Evolutionary conservation across 768 basidiomycete genomes (phyloP).

Genomic region (Holtermanniella nyarrowii): DNA sequence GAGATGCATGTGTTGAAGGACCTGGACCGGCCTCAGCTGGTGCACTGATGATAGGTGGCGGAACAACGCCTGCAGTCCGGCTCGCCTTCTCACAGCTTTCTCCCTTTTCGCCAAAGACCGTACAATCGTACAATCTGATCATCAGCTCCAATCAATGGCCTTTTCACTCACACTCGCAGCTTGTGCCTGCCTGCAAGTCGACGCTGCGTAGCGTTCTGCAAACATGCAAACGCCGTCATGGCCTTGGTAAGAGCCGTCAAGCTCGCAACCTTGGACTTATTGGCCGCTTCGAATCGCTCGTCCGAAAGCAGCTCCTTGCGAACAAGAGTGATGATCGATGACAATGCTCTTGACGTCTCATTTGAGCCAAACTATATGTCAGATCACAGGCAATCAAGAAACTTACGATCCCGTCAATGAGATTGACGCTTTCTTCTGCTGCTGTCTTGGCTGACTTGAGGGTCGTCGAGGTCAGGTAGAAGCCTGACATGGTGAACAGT

Average conservation of each 20-base stretch:
- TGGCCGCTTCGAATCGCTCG: conserved; percentile 21
- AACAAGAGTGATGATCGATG: conserved; percentile 40
- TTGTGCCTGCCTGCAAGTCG: conserved; percentile 30
- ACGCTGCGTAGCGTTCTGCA: conserved; percentile 41
- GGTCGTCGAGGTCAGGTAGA: conserved; percentile 38
- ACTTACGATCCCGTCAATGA: conserved; percentile 22
- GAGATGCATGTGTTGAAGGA: conserved; percentile 7
- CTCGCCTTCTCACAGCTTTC: background rate
- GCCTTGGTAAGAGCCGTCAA: conserved; percentile 41
- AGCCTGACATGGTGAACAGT: conserved; percentile 43
- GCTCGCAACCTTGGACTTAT: conserved; percentile 24
- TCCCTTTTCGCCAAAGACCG: background rate
- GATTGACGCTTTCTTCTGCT: conserved; percentile 25
- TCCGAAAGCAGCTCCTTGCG: conserved; percentile 36
- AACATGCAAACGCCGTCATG: conserved; percentile 41
- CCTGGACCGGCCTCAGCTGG: conserved; percentile 12
- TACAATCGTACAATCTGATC: conserved; percentile 19
- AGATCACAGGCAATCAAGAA: conserved; percentile 21
- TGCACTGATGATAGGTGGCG: too few relatives aligned
- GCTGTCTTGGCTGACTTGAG: conserved; percentile 34
- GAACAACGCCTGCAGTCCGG: too few relatives aligned
- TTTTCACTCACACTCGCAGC: conserved; percentile 29
- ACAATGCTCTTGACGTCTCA: conserved; percentile 41
- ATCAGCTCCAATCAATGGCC: background rate
- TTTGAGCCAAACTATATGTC: conserved; percentile 39